phyloP scores from a whole-genome alignment of 1,284 basidiomycete genomes.

The Limonomyces culmigenus region DNA sequence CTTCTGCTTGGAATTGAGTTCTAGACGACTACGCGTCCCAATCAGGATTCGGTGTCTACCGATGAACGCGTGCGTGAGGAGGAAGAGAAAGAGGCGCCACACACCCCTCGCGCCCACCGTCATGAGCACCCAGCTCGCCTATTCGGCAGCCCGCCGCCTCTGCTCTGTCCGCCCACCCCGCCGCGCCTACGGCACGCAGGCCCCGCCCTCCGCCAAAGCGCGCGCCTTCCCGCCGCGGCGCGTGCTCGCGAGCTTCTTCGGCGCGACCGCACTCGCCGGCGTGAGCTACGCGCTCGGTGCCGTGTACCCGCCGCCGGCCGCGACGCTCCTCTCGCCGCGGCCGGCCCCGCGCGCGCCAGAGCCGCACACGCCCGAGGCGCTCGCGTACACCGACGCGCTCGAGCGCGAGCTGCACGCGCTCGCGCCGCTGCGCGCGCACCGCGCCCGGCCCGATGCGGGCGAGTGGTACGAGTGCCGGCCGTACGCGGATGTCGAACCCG shows the following conservation, averaged over 20 bases:
- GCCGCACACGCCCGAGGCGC: constrained; percentile 42
- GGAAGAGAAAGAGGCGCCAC: too few species aligned
- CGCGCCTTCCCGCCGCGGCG: too few species aligned
- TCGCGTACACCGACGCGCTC: constrained; percentile 38
- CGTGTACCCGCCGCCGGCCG: constrained; percentile 43
- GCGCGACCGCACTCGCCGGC: neutral
- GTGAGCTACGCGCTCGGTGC: constrained; percentile 34
- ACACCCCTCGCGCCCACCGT: too few species aligned
- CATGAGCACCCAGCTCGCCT: too few species aligned
- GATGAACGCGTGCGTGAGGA: too few species aligned
- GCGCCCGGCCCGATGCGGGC: constrained; percentile 25
- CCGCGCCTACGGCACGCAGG: too few species aligned
- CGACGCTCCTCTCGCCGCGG: constrained; percentile 53
- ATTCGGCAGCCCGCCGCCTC: too few species aligned
- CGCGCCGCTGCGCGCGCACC: constrained; percentile 37
- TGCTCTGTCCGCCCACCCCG: neutral
- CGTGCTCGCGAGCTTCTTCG: neutral
- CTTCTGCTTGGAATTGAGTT: too few species aligned
- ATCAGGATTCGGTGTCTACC: too few species aligned
- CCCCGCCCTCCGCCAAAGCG: too few species aligned
- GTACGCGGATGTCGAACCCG: constrained; percentile 52
- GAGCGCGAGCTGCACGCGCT: constrained; percentile 58
- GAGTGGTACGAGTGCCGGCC: constrained; percentile 71
- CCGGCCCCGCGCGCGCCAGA: constrained; percentile 53
- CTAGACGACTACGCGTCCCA: too few species aligned